A percentile compares a stretch with the other conserved stretches of the same genome.
Conservation (phyloP, 345 rosid genomes). For the Diplotaxis tenuifolia region DNA sequence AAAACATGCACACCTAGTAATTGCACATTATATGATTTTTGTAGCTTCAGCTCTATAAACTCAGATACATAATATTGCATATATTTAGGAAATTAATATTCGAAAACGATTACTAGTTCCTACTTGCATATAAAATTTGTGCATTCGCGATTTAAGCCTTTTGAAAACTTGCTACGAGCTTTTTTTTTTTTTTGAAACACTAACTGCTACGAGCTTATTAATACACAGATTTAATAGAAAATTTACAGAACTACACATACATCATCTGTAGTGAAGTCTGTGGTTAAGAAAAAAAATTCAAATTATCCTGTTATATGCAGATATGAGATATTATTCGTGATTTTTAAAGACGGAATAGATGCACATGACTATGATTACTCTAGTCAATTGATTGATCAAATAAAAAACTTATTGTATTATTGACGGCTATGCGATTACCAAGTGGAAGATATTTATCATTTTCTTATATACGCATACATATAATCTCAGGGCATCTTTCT, state of each 20-base stretch:
- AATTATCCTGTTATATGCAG: background rate
- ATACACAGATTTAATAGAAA: background rate
- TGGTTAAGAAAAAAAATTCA: background rate
- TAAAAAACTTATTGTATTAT: background rate
- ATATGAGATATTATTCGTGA: background rate
- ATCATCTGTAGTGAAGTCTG: background rate
- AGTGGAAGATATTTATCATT: background rate
- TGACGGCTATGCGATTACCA: background rate
- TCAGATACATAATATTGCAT: no score
- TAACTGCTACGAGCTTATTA: background rate
- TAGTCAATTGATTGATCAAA: background rate
- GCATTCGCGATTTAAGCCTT: background rate
- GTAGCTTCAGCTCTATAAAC: background rate
- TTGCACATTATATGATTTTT: conserved; percentile 10
- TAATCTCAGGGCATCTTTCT: background rate
- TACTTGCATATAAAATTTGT: background rate
- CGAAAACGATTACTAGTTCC: background rate
- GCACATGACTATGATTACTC: conserved; percentile 20
- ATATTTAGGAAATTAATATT: background rate
- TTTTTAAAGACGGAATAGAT: conserved; percentile 1
- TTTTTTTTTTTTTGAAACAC: background rate
- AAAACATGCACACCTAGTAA: background rate
- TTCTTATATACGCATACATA: background rate
- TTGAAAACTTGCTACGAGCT: background rate
- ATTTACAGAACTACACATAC: background rate